These are phyloP conservation scores for Ramaria rubella DNA, from an alignment of 768 basidiomycete genomes.

Conservation along the genomic window DNA sequence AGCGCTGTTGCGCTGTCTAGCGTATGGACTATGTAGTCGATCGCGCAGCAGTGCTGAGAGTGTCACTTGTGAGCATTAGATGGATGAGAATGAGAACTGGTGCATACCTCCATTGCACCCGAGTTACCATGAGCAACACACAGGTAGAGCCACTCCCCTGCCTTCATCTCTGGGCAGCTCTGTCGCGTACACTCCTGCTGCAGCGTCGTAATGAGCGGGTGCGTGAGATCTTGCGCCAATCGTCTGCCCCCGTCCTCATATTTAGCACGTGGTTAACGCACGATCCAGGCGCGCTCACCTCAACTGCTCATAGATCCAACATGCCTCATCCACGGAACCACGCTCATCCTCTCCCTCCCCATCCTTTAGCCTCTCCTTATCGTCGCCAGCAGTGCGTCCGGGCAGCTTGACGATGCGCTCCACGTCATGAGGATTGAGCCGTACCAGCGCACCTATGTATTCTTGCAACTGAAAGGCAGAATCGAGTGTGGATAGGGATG, in stretches of 20 bases:
- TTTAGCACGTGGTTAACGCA: neutral
- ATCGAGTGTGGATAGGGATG: slow-evolving; percentile 57
- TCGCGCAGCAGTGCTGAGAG: slow-evolving; percentile 85
- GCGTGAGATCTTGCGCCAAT: slow-evolving; percentile 79
- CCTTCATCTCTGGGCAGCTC: slow-evolving; percentile 96
- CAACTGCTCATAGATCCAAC: slow-evolving; percentile 76
- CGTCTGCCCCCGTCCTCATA: slow-evolving; percentile 41
- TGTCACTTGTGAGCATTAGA: neutral
- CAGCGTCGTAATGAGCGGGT: slow-evolving; percentile 76
- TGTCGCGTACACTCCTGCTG: slow-evolving; percentile 82
- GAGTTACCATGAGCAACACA: slow-evolving; percentile 93
- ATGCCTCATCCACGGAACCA: slow-evolving; percentile 66
- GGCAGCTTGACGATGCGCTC: slow-evolving; percentile 75
- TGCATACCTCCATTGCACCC: slow-evolving; percentile 72
- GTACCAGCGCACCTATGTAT: slow-evolving; percentile 84
- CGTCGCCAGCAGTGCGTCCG: slow-evolving; percentile 25
- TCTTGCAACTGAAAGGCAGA: slow-evolving; percentile 95
- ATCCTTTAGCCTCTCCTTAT: slow-evolving; percentile 30
- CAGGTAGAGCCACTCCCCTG: slow-evolving; percentile 95
- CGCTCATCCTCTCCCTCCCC: slow-evolving; percentile 31
- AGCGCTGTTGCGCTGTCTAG: slow-evolving; percentile 90
- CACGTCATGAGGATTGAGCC: slow-evolving; percentile 83
- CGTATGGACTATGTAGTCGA: slow-evolving; percentile 92
- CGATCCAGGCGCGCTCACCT: slow-evolving; percentile 39
- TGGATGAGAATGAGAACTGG: neutral